Evolutionary conservation across 768 basidiomycete genomes (phyloP).

Genomic region (Sporobolomyces pararoseus): DNA sequence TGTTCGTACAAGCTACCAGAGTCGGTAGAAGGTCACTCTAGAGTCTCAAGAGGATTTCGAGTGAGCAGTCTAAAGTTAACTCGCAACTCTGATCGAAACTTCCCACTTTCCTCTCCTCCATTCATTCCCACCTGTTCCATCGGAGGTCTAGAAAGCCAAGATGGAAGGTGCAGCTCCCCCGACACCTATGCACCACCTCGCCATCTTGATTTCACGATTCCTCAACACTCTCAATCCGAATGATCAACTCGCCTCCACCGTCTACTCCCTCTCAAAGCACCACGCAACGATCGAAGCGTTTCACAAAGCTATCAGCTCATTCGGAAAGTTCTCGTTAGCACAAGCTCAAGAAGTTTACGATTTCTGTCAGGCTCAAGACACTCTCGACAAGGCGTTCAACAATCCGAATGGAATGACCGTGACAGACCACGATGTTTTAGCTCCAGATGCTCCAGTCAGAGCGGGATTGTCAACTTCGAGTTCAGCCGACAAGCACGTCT

Average conservation of each 20-base stretch:
- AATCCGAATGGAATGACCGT: constrained; percentile 25
- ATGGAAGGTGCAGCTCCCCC: constrained; percentile 13
- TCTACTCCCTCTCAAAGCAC: constrained; percentile 60
- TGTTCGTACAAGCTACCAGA: neutral
- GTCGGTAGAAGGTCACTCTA: neutral
- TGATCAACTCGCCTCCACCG: constrained; percentile 70
- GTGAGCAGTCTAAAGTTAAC: neutral
- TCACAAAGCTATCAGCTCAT: constrained; percentile 64
- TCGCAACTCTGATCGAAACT: neutral
- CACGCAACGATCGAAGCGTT: constrained; percentile 24
- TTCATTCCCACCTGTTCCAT: neutral
- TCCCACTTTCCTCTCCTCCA: neutral
- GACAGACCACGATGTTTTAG: constrained; percentile 42
- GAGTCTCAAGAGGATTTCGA: neutral
- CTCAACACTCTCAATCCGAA: constrained; percentile 79
- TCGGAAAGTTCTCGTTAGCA: constrained; percentile 79
- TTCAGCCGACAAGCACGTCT: constrained; percentile 58
- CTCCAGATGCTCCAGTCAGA: constrained; percentile 34
- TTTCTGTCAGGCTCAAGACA: constrained; percentile 25
- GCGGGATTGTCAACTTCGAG: constrained; percentile 50
- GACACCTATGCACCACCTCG: constrained; percentile 57
- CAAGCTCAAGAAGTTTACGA: constrained; percentile 66
- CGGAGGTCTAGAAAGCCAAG: too few species aligned
- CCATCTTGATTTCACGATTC: constrained; percentile 72
- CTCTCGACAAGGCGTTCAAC: constrained; percentile 32